Conservation (phyloP, 139 green algal species). For the Chlamydomonas sp. region DNA sequence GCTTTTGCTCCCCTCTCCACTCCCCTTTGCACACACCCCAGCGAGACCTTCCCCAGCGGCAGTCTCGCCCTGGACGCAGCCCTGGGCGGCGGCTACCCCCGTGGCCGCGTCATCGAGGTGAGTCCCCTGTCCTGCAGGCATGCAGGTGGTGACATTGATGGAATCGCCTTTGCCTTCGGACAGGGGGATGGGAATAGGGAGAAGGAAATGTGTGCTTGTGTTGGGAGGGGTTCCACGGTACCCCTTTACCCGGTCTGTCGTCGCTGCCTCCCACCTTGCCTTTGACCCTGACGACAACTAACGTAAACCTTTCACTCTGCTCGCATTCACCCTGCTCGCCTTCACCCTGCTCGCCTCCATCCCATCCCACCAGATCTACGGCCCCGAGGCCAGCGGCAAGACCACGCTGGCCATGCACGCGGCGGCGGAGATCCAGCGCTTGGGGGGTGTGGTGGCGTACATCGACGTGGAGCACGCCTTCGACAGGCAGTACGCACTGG, state of each 20-base stretch:
- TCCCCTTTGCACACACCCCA: constrained; percentile 21
- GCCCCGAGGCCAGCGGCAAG: constrained; percentile 94
- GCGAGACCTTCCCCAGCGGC: constrained; percentile 76
- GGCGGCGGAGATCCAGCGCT: constrained; percentile 86
- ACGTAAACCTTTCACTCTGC: background rate
- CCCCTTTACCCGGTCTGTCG: background rate
- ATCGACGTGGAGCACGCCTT: constrained; percentile 98
- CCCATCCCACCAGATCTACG: constrained; percentile 79
- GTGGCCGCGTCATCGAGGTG: constrained; percentile 91
- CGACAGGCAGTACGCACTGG: constrained; percentile 86
- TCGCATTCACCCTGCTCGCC: background rate
- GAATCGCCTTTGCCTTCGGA: background rate
- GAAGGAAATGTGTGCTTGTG: background rate
- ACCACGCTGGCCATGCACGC: constrained; percentile 96
- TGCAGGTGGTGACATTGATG: background rate
- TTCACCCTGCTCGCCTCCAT: background rate
- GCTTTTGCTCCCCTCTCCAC: background rate
- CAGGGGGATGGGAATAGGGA: background rate
- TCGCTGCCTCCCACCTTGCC: background rate
- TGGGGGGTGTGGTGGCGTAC: constrained; percentile 59
- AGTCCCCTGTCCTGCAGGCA: background rate
- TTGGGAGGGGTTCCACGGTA: background rate
- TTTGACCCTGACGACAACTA: background rate
- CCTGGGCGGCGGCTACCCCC: constrained; percentile 86
- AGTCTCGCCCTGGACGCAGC: constrained; percentile 88